These are phyloP conservation scores for Glebionis coronaria DNA, from an alignment of 129 eudicot species.

Conservation along the genomic window DNA sequence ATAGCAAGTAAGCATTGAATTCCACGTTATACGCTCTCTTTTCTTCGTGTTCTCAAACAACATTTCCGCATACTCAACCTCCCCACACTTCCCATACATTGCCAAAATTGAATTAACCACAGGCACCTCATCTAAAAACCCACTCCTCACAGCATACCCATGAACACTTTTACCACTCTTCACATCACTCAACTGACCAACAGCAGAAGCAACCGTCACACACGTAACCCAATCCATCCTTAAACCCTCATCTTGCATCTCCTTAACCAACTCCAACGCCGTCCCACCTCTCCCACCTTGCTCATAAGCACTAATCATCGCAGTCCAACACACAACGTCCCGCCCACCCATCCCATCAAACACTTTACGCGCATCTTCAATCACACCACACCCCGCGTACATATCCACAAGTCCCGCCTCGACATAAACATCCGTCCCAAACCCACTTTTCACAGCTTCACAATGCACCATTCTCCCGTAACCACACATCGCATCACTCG, in stretches of 20 bases:
- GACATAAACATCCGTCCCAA: slow-evolving; percentile 45
- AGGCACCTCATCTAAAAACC: slow-evolving; percentile 25
- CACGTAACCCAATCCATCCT: slow-evolving; percentile 36
- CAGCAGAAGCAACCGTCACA: slow-evolving; percentile 40
- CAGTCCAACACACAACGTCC: slow-evolving; percentile 63
- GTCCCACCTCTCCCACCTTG: slow-evolving; percentile 31
- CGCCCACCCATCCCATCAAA: slow-evolving; percentile 56
- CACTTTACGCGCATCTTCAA: slow-evolving; percentile 38
- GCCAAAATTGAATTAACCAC: slow-evolving; percentile 44
- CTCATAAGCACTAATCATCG: slow-evolving; percentile 53
- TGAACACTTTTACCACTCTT: slow-evolving; percentile 29
- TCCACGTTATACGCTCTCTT: slow-evolving; percentile 30
- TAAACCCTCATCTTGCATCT: slow-evolving; percentile 40
- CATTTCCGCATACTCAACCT: slow-evolving; percentile 28
- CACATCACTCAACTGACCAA: slow-evolving; percentile 35
- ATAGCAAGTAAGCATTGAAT: slow-evolving; percentile 35
- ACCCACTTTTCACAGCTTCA: slow-evolving; percentile 41
- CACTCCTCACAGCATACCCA: slow-evolving; percentile 30
- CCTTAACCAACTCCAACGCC: slow-evolving; percentile 31
- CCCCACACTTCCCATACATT: slow-evolving; percentile 47
- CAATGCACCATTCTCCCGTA: slow-evolving; percentile 49
- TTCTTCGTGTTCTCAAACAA: slow-evolving; percentile 19
- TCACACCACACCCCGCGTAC: slow-evolving; percentile 47
- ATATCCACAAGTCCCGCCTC: slow-evolving; percentile 55
- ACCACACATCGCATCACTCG: slow-evolving; percentile 5